Percentiles rank a stretch among this genome's conserved stretches.
phyloP scores from a whole-genome alignment of 2,329 filamentous ascomycete genomes.

The Pyricularia pennisetigena region DNA sequence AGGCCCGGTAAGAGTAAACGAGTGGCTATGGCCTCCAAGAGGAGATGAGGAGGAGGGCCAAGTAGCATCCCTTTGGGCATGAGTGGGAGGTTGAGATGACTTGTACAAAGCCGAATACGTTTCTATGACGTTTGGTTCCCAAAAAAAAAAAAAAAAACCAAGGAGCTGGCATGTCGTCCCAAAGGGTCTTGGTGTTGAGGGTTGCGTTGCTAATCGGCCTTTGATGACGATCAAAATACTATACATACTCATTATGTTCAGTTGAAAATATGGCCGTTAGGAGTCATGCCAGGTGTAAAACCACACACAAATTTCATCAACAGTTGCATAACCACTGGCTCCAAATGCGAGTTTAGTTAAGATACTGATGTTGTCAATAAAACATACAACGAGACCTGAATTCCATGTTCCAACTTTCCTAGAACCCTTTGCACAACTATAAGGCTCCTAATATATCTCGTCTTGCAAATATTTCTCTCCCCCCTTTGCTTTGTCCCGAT shows the following conservation, averaged over 20 bases:
- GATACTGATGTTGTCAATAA: not conserved
- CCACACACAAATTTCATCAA: too few relatives aligned
- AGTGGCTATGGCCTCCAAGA: conserved; percentile 30
- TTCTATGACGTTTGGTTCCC: too few relatives aligned
- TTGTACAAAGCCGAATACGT: not conserved
- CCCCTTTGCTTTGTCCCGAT: not conserved
- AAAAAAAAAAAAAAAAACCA: too few relatives aligned
- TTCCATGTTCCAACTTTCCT: not conserved
- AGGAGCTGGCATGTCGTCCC: not conserved
- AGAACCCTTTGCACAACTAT: not conserved
- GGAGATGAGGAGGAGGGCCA: conserved; percentile 14
- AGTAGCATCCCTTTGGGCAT: not conserved
- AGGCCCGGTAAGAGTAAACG: conserved; percentile 42
- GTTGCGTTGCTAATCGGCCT: not conserved
- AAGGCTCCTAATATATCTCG: conserved; percentile 1
- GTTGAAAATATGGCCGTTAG: not conserved
- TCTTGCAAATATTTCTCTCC: not conserved
- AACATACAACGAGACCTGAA: not conserved
- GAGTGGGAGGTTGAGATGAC: not conserved
- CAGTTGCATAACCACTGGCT: not conserved
- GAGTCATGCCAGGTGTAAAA: not conserved
- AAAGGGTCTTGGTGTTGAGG: not conserved
- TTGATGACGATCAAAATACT: not conserved
- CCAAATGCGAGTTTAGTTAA: not conserved
- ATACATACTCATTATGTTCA: not conserved